Evolutionary conservation across 2,329 filamentous ascomycete species (phyloP), one percentile per base, ranked within the genome.

Genomic region (Trichoderma sp.): DNA sequence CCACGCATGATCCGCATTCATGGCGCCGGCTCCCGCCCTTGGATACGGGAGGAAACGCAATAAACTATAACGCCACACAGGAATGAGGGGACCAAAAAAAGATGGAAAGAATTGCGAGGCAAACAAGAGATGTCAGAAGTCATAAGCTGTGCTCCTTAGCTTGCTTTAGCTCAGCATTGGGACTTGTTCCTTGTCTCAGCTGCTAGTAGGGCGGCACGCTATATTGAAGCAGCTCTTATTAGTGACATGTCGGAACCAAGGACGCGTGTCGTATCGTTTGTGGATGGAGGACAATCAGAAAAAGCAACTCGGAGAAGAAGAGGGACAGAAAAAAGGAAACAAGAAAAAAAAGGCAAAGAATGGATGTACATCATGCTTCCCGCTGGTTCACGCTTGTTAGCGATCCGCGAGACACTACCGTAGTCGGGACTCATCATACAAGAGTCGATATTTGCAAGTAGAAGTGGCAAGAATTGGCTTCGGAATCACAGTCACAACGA

Each of bases 21-120:
- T 74, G 71, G 71, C 71, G 63, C 27, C 50, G 33, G 50, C 63
- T 67, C 71, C 56, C 21, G 71, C 71, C 27, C 41, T 64, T 74
- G 50, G 67, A 71, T 71, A 53, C 65, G 65, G 65, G 41, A 71
- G 67, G 33, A 56, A 35, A 38, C 60, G 64, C 27, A 67, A 59
- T 18, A 59, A 74, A 65, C 38, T 21, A 65, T 74, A 68, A 50
- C 64, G 62, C 38, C 41, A 60, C 71, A 59, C 31, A 33, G 50
- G 24, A 29, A 12, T 50, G 38, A 71, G 50, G 45, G 9, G 45
- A n/a, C 16, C n/a, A 21, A 24, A 38, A 8, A 8, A 45, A 56
- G 60, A 75, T 45, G 3, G 45, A 72, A 45, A 59, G 56, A 38
- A 65, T 18, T 18, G 68, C 21, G 33, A 69, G 66, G 66, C 45